phyloP scores from a whole-genome alignment of 768 basidiomycete species.

The Pisolithus microcarpus region DNA sequence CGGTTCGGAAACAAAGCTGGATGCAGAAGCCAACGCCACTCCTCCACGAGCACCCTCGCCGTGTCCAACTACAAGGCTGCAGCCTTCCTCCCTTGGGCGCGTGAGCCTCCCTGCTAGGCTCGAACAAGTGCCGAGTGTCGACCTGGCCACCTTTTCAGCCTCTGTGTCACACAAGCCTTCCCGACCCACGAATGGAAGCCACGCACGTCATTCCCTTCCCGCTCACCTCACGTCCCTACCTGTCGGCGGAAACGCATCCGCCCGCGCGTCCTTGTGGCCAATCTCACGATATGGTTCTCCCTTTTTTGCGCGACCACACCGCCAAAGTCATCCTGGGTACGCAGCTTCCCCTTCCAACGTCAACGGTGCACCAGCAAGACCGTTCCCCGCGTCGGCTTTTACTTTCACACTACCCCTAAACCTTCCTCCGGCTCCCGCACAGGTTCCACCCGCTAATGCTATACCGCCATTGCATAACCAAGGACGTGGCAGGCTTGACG shows the following conservation, averaged over 20 bases:
- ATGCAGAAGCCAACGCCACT: conserved; percentile 8
- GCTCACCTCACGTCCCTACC: conserved; percentile 2
- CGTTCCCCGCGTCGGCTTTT: not conserved
- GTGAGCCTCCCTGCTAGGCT: conserved; percentile 8
- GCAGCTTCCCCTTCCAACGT: not conserved
- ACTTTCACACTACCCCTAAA: not conserved
- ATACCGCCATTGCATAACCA: not conserved
- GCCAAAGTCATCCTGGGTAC: not conserved
- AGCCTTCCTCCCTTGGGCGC: conserved; percentile 7
- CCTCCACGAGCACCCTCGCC: conserved; percentile 2
- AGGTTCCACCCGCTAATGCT: not conserved
- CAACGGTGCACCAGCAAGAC: not conserved
- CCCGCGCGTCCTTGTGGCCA: conserved; percentile 1
- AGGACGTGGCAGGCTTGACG: not conserved
- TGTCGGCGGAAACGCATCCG: not conserved
- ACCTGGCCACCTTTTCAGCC: conserved; percentile 14
- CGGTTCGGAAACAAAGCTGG: too few relatives aligned
- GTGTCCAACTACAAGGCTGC: not conserved
- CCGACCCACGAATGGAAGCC: not conserved
- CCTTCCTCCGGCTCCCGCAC: not conserved
- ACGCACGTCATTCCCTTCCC: conserved; percentile 17
- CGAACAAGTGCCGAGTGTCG: conserved; percentile 15
- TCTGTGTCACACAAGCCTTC: conserved; percentile 10
- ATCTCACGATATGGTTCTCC: not conserved
- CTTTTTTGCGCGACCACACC: not conserved